Base-by-base conservation (phyloP, 2,329 filamentous ascomycete species). In the Fusarium albidum region DNA sequence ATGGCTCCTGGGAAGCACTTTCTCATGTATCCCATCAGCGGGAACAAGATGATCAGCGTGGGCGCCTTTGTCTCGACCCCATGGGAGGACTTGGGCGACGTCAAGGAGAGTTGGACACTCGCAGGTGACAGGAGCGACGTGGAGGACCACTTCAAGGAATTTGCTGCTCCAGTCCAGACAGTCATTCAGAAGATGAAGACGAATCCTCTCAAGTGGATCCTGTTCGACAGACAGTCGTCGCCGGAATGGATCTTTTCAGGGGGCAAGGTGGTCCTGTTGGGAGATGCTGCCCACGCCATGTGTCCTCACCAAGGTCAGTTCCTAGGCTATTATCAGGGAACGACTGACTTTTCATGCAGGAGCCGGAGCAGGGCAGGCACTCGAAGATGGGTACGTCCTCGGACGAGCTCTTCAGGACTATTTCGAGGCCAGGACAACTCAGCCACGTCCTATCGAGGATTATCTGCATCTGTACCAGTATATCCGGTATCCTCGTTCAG, bases 231-330 rank as follows among this genome's bases (percentile, higher is more conserved):
- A 31, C 21, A 29, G 14, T 27, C 40, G n/a, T 43, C 40, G 31
- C 26, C 40, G 12, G n/a, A 32, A n/a, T 43, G 40, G 40, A 27
- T 29, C 26, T 43, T 43, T 18, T 43, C 40, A 33, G 40, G 40
- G 18, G 40, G 40, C 28, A 43, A 43, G 40, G 40, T 43, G 28
- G 40, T 18, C 14, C 28, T 43, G 17, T 27, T 43, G 2, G 40
- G 26, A 43, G 40, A 43, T 43, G 40, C 40, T 17, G 40, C 40
- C 26, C 25, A 43, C 14, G 28, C 40, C 11, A 43, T 43, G 27
- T 43, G 40, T 43, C 40, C 40, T 18, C 40, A 43, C 26, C 40
- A 43, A 43, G 40, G 40, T 32, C 25, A 21, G 40, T 18, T 29
- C 40, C 17, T n/a, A 38, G 21, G n/a, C n/a, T 26, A 13, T 18